Evolutionary conservation across 1,284 basidiomycete species (phyloP).

Genomic region (Puccinia polysora): DNA sequence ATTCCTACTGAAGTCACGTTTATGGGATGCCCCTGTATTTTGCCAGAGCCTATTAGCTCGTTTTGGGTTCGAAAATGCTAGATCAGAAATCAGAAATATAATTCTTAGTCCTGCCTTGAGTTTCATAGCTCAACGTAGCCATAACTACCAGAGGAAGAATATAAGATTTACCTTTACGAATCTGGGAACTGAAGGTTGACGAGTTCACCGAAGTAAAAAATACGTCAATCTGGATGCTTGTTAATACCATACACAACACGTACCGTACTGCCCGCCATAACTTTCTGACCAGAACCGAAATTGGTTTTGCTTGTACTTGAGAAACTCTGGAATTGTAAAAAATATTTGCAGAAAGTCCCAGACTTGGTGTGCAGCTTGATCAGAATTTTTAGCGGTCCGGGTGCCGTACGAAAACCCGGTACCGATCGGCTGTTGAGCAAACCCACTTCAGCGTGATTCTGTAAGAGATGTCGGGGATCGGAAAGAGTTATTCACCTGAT

Average conservation of each 20-base stretch:
- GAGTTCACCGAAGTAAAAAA: no score
- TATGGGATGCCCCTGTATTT: background rate
- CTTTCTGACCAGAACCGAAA: slow-evolving; percentile 13
- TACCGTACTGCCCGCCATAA: no score
- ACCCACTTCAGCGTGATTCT: no score
- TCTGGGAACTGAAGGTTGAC: background rate
- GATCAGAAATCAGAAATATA: background rate
- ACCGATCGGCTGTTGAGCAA: slow-evolving; percentile 52
- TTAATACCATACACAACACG: slow-evolving; percentile 11
- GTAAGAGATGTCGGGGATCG: no score
- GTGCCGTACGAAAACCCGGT: slow-evolving; percentile 32
- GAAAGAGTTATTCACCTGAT: slow-evolving; percentile 58
- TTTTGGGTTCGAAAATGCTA: slow-evolving; percentile 7
- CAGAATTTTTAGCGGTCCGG: background rate
- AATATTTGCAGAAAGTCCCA: slow-evolving; percentile 24
- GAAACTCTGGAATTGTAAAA: background rate
- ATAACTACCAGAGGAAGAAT: no score
- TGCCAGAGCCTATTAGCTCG: background rate
- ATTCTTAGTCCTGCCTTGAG: no score
- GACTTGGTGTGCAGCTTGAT: slow-evolving; percentile 6
- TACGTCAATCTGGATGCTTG: background rate
- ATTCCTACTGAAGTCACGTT: slow-evolving; percentile 2
- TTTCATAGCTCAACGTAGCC: no score
- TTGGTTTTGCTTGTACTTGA: background rate
- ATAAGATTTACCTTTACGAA: slow-evolving; percentile 6